Evolutionary conservation across 768 basidiomycete species (phyloP), one percentile per base, ranked within the genome.

Genomic region (Tylopilus sp.): DNA sequence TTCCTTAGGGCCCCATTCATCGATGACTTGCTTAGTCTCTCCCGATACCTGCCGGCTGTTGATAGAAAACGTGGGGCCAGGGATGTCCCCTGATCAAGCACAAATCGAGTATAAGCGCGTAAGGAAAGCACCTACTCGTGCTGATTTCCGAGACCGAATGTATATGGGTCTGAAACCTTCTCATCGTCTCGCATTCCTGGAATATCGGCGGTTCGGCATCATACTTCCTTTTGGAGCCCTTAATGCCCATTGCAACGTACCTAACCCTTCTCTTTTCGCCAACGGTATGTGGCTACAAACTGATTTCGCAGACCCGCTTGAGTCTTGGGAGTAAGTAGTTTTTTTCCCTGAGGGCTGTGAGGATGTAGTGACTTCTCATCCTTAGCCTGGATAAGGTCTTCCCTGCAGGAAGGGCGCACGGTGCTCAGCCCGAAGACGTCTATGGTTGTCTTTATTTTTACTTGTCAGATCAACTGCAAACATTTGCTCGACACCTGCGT

Each of bases 391-490:
- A 74, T 24, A 57, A 69, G n/a, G 72, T 80, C 19, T 63, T 74
- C 30, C 52, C 60, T 16, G 66, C 72, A 0, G 79, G 79, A n/a
- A 55, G 51, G 34, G 70, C 65, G 1, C 66, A 74, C 22, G 76
- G 78, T 3, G 71, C 73, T 8, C 66, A 63, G 7, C 52, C 62
- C 0, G 78, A 74, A 47, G 79, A 81, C 58, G 68, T 79, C 29
- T 78, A 74, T 50, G 80, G 80, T 5, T 80, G 78, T 45, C 73
- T 80, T 29, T 78, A 78, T 60, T 79, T 80, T 50, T 73, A 71
- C 54, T 50, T 80, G 25, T 66, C 71, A 5, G 67, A 74, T 13
- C 66, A 78, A 54, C 66, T 81, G 13, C 62, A 62, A 17, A 58
- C 59, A 1, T 78, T 81, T 59, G 57, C 69, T 0, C 37, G 58